Evolutionary conservation across 768 basidiomycete genomes (phyloP).

Genomic region (Xerocomellus intermedius): DNA sequence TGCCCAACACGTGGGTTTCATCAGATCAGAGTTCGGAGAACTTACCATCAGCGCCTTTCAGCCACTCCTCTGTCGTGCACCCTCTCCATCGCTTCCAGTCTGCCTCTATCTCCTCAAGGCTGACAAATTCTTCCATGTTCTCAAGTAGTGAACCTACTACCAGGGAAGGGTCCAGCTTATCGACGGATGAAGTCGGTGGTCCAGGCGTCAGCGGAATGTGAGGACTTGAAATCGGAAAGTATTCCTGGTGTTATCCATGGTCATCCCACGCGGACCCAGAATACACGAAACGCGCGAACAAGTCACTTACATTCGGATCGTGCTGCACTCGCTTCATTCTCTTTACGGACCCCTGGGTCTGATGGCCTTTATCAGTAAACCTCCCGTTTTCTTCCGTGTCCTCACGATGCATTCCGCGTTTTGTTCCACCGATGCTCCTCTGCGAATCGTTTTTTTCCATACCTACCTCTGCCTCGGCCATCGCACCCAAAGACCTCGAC

Average conservation of each 20-base stretch:
- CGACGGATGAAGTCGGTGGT: not conserved
- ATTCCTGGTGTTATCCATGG: slow-evolving; percentile 12
- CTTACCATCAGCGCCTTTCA: slow-evolving; percentile 32
- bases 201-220: slow-evolving; percentile 17
- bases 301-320: slow-evolving; percentile 19
- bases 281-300: not conserved
- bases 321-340: slow-evolving; percentile 13
- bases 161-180: slow-evolving; percentile 3
- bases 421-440: slow-evolving; percentile 5
- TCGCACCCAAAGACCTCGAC: slow-evolving; percentile 7
- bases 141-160: slow-evolving; percentile 19
- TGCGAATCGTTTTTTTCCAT: slow-evolving; percentile 4
- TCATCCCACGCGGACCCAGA: not conserved
- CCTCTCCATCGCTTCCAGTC: slow-evolving; percentile 29
- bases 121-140: slow-evolving; percentile 20
- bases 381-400: slow-evolving; percentile 10
- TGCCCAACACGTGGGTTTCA: slow-evolving; percentile 5
- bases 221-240: slow-evolving; percentile 23
- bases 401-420: slow-evolving; percentile 16
- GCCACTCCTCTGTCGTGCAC: slow-evolving; percentile 31
- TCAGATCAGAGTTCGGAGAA: not conserved
- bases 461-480: slow-evolving; percentile 7
- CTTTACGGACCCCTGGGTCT: slow-evolving; percentile 13
- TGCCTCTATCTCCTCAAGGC: slow-evolving; percentile 19
- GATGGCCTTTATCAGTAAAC: not conserved